phyloP scores from a whole-genome alignment of 352 stramenopile species.

The Saprolegnia diclina region DNA sequence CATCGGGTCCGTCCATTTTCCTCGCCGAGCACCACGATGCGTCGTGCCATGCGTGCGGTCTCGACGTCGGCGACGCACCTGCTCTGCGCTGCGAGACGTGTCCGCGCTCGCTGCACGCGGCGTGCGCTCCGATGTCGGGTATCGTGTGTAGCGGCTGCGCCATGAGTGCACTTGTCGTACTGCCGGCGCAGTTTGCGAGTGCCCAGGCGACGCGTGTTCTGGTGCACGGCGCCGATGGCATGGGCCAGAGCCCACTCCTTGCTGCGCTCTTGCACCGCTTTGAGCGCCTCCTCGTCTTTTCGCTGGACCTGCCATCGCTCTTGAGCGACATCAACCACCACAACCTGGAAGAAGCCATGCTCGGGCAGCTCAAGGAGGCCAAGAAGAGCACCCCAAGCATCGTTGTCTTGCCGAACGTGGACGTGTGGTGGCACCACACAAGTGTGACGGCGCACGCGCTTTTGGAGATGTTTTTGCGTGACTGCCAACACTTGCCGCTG shows the following conservation, averaged over 20 bases:
- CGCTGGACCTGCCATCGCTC: constrained; percentile 71
- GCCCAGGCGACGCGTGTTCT: constrained; percentile 53
- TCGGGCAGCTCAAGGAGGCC: constrained; percentile 59
- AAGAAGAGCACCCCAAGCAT: constrained; percentile 75
- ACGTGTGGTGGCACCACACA: constrained; percentile 73
- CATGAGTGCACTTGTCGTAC: neutral
- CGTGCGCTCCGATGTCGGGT: constrained; percentile 32
- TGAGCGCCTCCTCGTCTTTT: constrained; percentile 72
- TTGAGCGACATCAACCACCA: constrained; percentile 64
- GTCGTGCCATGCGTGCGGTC: constrained; percentile 57
- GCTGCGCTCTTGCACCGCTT: constrained; percentile 60
- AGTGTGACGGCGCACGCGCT: constrained; percentile 63
- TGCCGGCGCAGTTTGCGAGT: neutral
- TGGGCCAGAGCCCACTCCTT: constrained; percentile 70
- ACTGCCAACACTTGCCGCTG: constrained; percentile 60
- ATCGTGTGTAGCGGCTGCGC: neutral
- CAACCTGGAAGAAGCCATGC: constrained; percentile 67
- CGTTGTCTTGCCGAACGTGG: constrained; percentile 66
- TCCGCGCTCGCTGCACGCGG: constrained; percentile 50
- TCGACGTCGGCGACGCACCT: constrained; percentile 44
- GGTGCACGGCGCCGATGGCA: constrained; percentile 48
- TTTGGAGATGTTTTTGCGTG: constrained; percentile 77
- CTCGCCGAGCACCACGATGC: neutral
- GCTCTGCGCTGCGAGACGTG: constrained; percentile 52
- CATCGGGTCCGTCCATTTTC: constrained; percentile 7